phyloP scores from a whole-genome alignment of 2,329 filamentous ascomycete genomes.

The Fusarium graminum region DNA sequence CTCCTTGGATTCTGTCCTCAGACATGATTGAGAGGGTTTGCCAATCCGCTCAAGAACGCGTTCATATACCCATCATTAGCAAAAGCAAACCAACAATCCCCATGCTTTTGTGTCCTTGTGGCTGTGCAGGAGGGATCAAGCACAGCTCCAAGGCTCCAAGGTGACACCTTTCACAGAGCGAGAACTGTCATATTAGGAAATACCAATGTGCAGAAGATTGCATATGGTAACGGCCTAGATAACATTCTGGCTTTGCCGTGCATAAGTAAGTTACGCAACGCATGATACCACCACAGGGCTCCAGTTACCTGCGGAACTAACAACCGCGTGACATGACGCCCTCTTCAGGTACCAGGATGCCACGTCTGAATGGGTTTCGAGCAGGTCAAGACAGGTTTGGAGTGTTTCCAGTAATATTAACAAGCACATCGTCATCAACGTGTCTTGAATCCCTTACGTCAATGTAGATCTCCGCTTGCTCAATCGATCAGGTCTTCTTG shows the following conservation, averaged over 20 bases:
- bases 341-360: slow-evolving; percentile 11
- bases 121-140: background rate
- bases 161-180: background rate
- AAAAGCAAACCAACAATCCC: background rate
- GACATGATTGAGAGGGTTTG: slow-evolving; percentile 8
- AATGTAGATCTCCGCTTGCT: background rate
- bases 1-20: background rate
- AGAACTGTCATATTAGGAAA: slow-evolving; percentile 16
- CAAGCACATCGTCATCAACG: background rate
- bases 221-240: slow-evolving; percentile 31
- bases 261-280: slow-evolving; percentile 36
- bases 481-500: slow-evolving; percentile 4
- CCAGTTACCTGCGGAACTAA: slow-evolving; percentile 28
- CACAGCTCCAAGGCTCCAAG: background rate
- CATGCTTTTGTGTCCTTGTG: background rate
- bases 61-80: background rate
- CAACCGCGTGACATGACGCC: slow-evolving; percentile 22
- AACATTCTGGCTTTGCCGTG: slow-evolving; percentile 29
- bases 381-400: background rate
- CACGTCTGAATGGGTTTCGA: background rate
- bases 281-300: slow-evolving; percentile 41
- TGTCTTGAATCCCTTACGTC: background rate
- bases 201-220: slow-evolving; percentile 23
- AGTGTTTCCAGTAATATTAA: background rate
- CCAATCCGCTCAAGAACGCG: background rate